Conservation (phyloP, 306 rosid genomes). For the Calophaca sinica region DNA sequence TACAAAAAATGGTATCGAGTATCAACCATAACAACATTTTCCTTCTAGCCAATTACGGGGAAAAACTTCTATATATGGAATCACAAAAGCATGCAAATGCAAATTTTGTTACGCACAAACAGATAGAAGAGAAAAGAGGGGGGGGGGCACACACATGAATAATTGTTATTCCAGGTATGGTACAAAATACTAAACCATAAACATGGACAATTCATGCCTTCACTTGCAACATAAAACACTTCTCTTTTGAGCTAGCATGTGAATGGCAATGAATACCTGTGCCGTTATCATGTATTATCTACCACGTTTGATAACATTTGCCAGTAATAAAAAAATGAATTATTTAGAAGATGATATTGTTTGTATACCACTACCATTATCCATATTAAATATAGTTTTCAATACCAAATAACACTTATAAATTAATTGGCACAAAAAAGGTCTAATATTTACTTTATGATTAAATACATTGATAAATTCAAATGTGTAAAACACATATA, state of each 20-base stretch:
- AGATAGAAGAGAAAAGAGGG: too few relatives aligned
- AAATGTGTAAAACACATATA: neutral
- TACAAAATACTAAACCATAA: too few relatives aligned
- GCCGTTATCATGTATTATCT: neutral
- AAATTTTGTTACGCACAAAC: neutral
- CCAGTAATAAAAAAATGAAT: neutral
- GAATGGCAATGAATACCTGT: too few relatives aligned
- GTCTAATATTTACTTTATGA: neutral
- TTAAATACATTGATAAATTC: neutral
- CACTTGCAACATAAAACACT: too few relatives aligned
- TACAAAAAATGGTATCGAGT: neutral
- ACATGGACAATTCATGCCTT: too few relatives aligned
- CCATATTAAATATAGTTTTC: neutral
- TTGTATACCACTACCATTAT: neutral
- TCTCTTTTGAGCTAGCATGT: too few relatives aligned
- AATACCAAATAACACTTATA: neutral
- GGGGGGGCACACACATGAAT: too few relatives aligned
- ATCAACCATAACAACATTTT: neutral
- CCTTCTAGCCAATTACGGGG: neutral
- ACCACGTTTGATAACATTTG: neutral
- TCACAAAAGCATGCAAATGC: neutral
- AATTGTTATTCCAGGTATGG: too few relatives aligned
- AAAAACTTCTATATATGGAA: neutral
- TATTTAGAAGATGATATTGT: neutral
- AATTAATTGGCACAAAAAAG: neutral